Conservation (phyloP, 2,329 filamentous ascomycete genomes). For the Phoma sp. region DNA sequence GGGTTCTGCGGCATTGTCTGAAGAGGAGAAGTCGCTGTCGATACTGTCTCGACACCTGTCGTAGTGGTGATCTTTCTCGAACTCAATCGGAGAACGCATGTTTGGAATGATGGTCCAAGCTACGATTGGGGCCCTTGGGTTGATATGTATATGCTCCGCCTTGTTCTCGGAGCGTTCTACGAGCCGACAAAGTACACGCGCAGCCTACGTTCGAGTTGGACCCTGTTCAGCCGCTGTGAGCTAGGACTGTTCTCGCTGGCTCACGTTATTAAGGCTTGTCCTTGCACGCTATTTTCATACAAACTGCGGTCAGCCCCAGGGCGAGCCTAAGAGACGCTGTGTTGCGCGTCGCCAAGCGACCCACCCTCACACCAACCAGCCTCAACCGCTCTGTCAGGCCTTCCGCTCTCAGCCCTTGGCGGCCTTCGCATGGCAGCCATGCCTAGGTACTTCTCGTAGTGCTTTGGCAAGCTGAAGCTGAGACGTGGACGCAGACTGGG, state of each 20-base stretch:
- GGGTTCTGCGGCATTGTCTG: constrained; percentile 19
- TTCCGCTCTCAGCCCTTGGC: neutral
- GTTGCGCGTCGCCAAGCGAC: constrained; percentile 22
- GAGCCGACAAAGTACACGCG: constrained; percentile 18
- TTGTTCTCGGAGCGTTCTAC: constrained; percentile 21
- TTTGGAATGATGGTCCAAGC: constrained; percentile 7
- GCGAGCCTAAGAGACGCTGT: constrained; percentile 8
- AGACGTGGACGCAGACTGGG: neutral
- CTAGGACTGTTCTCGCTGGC: constrained; percentile 11
- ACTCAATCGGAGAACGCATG: constrained; percentile 34
- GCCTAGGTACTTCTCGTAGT: neutral
- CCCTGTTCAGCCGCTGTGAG: constrained; percentile 18
- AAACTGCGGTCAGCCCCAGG: constrained; percentile 25
- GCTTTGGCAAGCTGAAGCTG: neutral
- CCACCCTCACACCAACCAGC: constrained; percentile 23
- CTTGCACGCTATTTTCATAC: constrained; percentile 25
- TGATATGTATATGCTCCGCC: constrained; percentile 27
- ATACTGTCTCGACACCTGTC: constrained; percentile 31
- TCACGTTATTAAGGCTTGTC: constrained; percentile 9
- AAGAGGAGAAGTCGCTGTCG: constrained; percentile 29
- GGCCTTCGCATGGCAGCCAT: neutral
- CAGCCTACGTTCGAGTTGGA: constrained; percentile 6
- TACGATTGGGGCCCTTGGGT: constrained; percentile 12
- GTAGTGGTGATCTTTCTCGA: constrained; percentile 31
- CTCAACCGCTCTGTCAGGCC: constrained; percentile 5